A percentile compares a stretch with the other conserved stretches of the same genome.
Conservation (phyloP, 1,284 basidiomycete genomes). For the Marasmius fiardii region DNA sequence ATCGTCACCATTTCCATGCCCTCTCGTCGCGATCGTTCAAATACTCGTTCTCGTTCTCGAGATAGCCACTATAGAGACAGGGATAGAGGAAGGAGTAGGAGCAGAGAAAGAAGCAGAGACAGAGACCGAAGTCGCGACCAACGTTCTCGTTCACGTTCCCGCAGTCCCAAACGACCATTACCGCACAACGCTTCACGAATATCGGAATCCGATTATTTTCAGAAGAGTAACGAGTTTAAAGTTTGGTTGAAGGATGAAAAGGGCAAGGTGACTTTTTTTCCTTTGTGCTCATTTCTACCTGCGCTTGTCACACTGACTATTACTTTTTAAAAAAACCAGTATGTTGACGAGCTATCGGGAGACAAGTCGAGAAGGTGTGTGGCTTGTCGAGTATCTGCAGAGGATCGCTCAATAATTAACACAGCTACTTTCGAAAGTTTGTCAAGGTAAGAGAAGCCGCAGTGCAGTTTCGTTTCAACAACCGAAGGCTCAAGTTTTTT, state of each 20-base stretch:
- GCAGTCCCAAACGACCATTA: conserved; percentile 23
- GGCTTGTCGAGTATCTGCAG: conserved; percentile 14
- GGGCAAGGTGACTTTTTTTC: conserved; percentile 47
- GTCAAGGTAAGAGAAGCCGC: conserved; percentile 53
- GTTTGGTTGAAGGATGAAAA: conserved; percentile 79
- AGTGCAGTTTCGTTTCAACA: not conserved
- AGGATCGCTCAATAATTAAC: conserved; percentile 25
- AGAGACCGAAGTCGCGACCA: not conserved
- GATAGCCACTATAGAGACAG: not conserved
- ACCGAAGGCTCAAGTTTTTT: too few species aligned
- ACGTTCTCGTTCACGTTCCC: conserved; percentile 1
- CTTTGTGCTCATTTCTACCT: conserved; percentile 3
- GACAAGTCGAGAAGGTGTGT: conserved; percentile 70
- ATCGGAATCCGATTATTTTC: conserved; percentile 73
- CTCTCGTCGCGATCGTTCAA: not conserved
- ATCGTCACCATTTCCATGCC: not conserved
- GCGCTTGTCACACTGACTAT: conserved; percentile 1
- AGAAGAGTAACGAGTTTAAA: conserved; percentile 73
- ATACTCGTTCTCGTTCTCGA: not conserved
- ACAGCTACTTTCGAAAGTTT: conserved; percentile 80
- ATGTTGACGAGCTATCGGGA: conserved; percentile 73
- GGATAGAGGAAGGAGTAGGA: too few species aligned
- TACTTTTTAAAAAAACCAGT: conserved; percentile 44
- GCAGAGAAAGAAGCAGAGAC: not conserved
- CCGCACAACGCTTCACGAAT: conserved; percentile 55